Percentiles rank a stretch among this genome's conserved stretches.
phyloP scores from a whole-genome alignment of 225 moss, liverwort and hornwort genomes.

The Bryum argenteum region DNA sequence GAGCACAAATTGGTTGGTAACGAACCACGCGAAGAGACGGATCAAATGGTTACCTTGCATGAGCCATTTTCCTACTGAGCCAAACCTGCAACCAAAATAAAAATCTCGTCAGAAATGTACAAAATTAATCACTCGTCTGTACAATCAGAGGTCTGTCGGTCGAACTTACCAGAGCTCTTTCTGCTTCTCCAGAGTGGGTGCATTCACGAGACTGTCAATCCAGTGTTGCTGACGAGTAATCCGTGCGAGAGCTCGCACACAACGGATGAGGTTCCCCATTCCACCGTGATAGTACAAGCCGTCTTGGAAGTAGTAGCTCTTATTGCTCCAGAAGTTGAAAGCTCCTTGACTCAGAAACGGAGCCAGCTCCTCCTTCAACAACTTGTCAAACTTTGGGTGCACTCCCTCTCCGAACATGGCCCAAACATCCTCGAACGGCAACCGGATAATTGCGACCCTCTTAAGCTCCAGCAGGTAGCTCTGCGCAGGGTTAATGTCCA shows the following conservation, averaged over 20 bases:
- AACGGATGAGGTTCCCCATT: slow-evolving; percentile 89
- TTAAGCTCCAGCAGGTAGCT: slow-evolving; percentile 97
- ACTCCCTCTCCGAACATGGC: slow-evolving; percentile 97
- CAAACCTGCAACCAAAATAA: slow-evolving; percentile 61
- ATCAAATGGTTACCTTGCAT: slow-evolving; percentile 78
- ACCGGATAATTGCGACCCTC: slow-evolving; percentile 74
- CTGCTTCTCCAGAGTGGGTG: slow-evolving; percentile 92
- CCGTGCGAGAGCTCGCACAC: slow-evolving; percentile 76
- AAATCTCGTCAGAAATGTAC: background rate
- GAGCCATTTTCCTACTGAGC: slow-evolving; percentile 93
- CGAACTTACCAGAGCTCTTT: slow-evolving; percentile 81
- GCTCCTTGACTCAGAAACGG: slow-evolving; percentile 98
- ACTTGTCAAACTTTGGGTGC: slow-evolving; percentile 75
- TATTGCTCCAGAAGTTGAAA: slow-evolving; percentile 89
- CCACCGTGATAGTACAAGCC: slow-evolving; percentile 98
- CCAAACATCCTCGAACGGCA: slow-evolving; percentile 96
- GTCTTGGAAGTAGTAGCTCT: slow-evolving; percentile 82
- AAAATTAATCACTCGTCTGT: no score
- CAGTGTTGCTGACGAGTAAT: slow-evolving; percentile 94
- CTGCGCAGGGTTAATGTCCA: slow-evolving; percentile 98
- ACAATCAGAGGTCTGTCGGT: no score
- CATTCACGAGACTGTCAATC: slow-evolving; percentile 97
- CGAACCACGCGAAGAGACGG: slow-evolving; percentile 72
- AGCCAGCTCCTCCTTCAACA: slow-evolving; percentile 71
- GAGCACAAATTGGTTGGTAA: slow-evolving; percentile 85